phyloP scores from a whole-genome alignment of 305 asterid species.

The Rubia peregrina region DNA sequence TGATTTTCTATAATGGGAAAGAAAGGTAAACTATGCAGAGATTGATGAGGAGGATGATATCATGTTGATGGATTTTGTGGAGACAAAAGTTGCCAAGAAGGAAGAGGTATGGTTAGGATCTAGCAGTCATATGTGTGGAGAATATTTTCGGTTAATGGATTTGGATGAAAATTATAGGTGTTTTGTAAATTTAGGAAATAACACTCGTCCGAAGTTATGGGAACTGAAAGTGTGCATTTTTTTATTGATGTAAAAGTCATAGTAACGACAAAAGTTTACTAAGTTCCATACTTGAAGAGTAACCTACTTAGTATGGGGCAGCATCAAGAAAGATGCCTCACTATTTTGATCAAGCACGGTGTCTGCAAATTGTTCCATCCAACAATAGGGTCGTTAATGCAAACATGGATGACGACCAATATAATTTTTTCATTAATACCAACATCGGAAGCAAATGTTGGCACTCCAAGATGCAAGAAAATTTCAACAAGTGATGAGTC shows the following conservation, averaged over 20 bases:
- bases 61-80: background rate
- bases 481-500: too few species aligned
- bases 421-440: background rate
- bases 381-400: too few species aligned
- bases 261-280: background rate
- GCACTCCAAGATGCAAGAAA: too few species aligned
- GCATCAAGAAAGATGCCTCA: background rate
- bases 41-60: background rate
- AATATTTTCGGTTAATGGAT: background rate
- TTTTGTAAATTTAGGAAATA: slow-evolving; percentile 9
- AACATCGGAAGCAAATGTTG: too few species aligned
- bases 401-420: background rate
- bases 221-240: background rate
- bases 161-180: too few species aligned
- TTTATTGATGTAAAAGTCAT: background rate
- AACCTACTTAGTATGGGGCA: slow-evolving; percentile 2
- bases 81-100: background rate
- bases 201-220: background rate
- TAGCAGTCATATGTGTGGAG: background rate
- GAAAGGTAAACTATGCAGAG: background rate
- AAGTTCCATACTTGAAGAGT: background rate
- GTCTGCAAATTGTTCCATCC: background rate
- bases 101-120: background rate
- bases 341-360: background rate
- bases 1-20: background rate